Evolutionary conservation across 2,329 filamentous ascomycete genomes (phyloP).

Genomic region (Beauveria sp.): DNA sequence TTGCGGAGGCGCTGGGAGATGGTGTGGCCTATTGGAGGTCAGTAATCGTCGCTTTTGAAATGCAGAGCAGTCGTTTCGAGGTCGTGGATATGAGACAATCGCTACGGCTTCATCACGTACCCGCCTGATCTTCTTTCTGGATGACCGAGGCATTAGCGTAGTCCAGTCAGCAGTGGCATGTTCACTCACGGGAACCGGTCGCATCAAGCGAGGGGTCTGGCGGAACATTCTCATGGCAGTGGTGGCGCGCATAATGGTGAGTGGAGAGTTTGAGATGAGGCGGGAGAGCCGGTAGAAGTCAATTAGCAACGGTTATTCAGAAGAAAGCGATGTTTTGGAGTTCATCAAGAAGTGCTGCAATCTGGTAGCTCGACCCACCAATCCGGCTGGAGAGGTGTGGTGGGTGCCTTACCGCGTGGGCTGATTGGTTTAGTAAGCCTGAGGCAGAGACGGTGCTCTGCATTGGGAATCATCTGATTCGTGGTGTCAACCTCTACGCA

Average conservation of each 20-base stretch:
- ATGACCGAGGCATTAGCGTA: constrained; percentile 21
- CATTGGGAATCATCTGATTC: constrained; percentile 35
- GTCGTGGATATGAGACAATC: constrained; percentile 8
- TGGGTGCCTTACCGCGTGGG: constrained; percentile 29
- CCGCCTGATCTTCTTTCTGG: constrained; percentile 60
- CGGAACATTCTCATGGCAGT: constrained; percentile 59
- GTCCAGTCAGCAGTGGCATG: constrained; percentile 13
- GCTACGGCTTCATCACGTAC: constrained; percentile 39
- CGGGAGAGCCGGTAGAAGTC: constrained; percentile 18
- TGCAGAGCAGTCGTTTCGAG: constrained; percentile 6
- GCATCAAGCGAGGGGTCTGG: constrained; percentile 59
- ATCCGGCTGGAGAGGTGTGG: constrained; percentile 16
- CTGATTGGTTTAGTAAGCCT: constrained; percentile 23
- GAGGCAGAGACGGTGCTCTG: constrained; percentile 29
- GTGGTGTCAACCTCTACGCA: constrained; percentile 28
- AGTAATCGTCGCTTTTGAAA: constrained; percentile 13
- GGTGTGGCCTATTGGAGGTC: constrained; percentile 65
- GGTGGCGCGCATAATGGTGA: constrained; percentile 56
- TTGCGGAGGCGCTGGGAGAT: constrained; percentile 90
- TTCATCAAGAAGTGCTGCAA: constrained; percentile 28
- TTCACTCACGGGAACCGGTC: constrained; percentile 60
- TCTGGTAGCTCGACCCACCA: constrained; percentile 25
- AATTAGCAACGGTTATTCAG: constrained; percentile 12
- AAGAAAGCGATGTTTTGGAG: constrained; percentile 14
- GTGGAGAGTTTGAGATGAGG: constrained; percentile 20